phyloP scores from a whole-genome alignment of 345 rosid species.

The Aquilaria yunnanensis region DNA sequence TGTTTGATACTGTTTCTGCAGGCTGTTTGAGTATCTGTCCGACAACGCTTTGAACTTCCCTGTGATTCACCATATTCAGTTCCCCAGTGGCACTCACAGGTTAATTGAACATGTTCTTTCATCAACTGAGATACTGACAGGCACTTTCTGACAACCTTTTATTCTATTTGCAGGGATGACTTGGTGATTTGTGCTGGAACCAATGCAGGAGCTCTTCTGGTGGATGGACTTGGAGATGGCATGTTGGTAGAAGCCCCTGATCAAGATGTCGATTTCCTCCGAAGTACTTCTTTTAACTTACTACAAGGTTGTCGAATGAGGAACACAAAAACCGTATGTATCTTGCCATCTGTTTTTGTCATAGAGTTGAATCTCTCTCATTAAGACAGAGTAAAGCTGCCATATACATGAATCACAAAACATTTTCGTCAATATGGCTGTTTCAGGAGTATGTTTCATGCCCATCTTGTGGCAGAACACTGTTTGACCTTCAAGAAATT shows the following conservation, averaged over 20 bases:
- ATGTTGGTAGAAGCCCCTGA: conserved; percentile 75
- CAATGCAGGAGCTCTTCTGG: conserved; percentile 80
- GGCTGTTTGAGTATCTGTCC: conserved; percentile 80
- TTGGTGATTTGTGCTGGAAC: conserved; percentile 88
- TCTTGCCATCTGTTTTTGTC: background rate
- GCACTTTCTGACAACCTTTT: conserved; percentile 10
- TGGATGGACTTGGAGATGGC: conserved; percentile 98
- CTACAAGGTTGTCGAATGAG: conserved; percentile 99
- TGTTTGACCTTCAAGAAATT: conserved; percentile 95
- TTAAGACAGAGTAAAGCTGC: no score
- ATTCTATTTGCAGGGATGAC: conserved; percentile 63
- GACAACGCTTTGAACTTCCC: conserved; percentile 67
- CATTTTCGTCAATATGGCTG: conserved; percentile 2
- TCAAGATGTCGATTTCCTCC: conserved; percentile 85
- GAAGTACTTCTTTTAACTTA: conserved; percentile 87
- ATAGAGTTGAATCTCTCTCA: background rate
- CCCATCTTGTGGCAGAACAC: conserved; percentile 96
- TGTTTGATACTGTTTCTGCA: conserved; percentile 20
- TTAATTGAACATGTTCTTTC: conserved; percentile 17
- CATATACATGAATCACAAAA: background rate
- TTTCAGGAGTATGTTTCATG: conserved; percentile 91
- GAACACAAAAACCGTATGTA: conserved; percentile 87
- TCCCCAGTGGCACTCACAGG: conserved; percentile 74
- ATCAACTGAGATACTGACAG: conserved; percentile 3
- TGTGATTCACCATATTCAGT: conserved; percentile 86